Percentiles rank a stretch among this genome's conserved stretches.
phyloP scores from a whole-genome alignment of 352 stramenopile species.

The Albugo candida region DNA sequence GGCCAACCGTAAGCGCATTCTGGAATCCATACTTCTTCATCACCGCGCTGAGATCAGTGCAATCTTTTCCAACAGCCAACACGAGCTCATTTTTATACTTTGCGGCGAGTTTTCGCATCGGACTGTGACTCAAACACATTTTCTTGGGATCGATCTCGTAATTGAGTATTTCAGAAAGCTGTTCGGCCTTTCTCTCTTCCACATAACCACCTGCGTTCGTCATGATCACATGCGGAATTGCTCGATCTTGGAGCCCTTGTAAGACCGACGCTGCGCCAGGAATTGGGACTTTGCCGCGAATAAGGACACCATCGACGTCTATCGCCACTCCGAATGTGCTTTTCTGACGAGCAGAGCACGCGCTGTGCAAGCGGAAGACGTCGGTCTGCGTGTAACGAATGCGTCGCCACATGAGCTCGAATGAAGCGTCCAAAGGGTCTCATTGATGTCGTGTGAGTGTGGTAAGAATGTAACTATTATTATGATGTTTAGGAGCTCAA shows the following conservation, averaged over 20 bases:
- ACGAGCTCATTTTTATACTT: conserved; percentile 57
- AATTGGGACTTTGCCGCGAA: conserved; percentile 54
- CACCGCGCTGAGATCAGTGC: conserved; percentile 28
- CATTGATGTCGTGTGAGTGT: no score
- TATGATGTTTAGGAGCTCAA: no score
- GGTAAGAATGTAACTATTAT: no score
- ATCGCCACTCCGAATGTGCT: conserved; percentile 66
- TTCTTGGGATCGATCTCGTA: conserved; percentile 23
- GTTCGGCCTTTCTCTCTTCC: conserved; percentile 49
- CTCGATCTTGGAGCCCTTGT: conserved; percentile 28
- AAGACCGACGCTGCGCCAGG: conserved; percentile 45
- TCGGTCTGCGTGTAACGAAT: no score
- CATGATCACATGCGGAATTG: conserved; percentile 69
- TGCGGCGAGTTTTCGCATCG: conserved; percentile 41
- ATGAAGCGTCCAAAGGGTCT: no score
- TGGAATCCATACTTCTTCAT: conserved; percentile 70
- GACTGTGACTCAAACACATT: conserved; percentile 67
- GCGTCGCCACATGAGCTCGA: no score
- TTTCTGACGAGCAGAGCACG: conserved; percentile 1
- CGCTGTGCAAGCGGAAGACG: background rate
- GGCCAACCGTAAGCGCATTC: conserved; percentile 56
- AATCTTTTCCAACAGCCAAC: conserved; percentile 62
- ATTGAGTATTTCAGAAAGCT: conserved; percentile 49
- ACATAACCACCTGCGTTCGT: conserved; percentile 69
- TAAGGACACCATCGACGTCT: conserved; percentile 62